Evolutionary conservation across 2,329 filamentous ascomycete species (phyloP), one percentile per base, ranked within the genome.

Genomic region (Talaromyces sp.): DNA sequence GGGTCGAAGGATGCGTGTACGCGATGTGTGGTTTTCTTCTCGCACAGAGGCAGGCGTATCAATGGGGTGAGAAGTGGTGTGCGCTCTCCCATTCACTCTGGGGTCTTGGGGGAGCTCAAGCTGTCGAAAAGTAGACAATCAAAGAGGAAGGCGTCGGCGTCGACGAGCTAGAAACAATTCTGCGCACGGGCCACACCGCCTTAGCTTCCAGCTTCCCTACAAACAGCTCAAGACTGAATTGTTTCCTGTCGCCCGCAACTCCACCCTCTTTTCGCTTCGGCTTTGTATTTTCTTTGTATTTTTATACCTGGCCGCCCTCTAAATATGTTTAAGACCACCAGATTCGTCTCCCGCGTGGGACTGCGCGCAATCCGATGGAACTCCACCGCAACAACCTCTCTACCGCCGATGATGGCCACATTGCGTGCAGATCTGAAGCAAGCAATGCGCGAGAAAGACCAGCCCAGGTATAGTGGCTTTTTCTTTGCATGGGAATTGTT

Each of bases 391-490:
- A 66, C 69, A 36, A 69, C 73, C 25, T 64, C 71, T 49, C 59
- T 72, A 60, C 77, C 79, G 60, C 76, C 78, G 11, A 69, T 82
- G 60, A 75, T 81, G 68, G 67, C 71, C 54, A 78, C 75, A 62
- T 68, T 82, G 60, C 75, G 76, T 59, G 67, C 73, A 62, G 80
- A 82, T 67, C 69, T 82, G 52, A 82, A 81, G 68, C 71, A 69
- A 49, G 80, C 80, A 55, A 81, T 82, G 80, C 73, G 74, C 64
- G 79, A 78, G 17, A 82, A 80, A 69, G 80, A 82, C 63, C 77
- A 71, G 25, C 65, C 74, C 15, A 76, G 77, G 79, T 47, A 47
- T 47, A 25, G 15, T 80, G 70, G 36, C 49, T 36, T 17, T 11
- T n/a, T 47, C 22, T 25, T 25, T 47, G 3, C 19, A 13, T 56